phyloP scores from a whole-genome alignment of 2,329 filamentous ascomycete species.

The Whalleya microplaca region DNA sequence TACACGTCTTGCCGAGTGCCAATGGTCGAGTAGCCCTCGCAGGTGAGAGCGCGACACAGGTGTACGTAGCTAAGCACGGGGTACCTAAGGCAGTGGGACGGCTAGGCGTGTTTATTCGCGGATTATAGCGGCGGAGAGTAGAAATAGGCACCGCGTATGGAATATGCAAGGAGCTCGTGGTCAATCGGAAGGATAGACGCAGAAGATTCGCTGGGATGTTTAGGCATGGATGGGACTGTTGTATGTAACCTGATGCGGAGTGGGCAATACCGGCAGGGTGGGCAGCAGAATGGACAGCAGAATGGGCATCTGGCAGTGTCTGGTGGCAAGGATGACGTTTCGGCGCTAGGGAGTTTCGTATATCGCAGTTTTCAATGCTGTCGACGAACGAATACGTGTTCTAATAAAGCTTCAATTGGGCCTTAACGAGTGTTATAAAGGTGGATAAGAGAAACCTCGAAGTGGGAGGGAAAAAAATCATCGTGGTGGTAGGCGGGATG shows the following conservation, averaged over 20 bases:
- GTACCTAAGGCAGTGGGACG: too few species aligned
- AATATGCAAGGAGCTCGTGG: background rate
- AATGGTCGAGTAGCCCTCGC: too few species aligned
- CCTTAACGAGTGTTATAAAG: background rate
- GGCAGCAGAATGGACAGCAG: too few species aligned
- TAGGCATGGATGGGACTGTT: background rate
- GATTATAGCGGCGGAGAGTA: background rate
- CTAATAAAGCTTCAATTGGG: too few species aligned
- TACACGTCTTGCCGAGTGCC: too few species aligned
- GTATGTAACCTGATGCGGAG: background rate
- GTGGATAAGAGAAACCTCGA: background rate
- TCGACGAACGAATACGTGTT: background rate
- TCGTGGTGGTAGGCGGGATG: background rate
- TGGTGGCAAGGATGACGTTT: background rate
- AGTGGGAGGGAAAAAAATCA: background rate
- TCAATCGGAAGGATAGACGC: background rate
- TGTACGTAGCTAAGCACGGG: too few species aligned
- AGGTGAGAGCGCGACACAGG: too few species aligned
- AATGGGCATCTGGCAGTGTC: background rate
- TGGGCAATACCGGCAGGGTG: too few species aligned
- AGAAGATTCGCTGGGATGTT: background rate
- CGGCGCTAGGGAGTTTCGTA: background rate
- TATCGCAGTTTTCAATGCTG: too few species aligned
- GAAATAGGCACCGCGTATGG: background rate
- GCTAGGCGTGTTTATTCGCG: background rate